Conservation (phyloP, 768 basidiomycete species). For the Botryobasidium botryosum region DNA sequence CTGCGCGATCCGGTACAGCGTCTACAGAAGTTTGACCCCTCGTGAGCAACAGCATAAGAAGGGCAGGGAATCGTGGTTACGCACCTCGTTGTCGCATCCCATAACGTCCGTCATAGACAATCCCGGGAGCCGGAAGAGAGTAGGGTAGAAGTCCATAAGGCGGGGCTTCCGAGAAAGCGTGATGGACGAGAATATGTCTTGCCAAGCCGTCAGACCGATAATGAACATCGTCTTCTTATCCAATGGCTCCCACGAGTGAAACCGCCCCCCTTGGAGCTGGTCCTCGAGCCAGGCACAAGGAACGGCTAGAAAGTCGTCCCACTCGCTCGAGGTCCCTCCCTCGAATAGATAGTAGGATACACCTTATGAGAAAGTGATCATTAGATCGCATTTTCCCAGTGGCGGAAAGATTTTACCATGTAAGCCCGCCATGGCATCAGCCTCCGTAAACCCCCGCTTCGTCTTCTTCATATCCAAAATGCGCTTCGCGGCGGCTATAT, state of each 20-base stretch:
- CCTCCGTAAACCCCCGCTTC: conserved; percentile 21
- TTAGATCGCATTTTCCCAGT: no score
- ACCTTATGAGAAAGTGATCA: no score
- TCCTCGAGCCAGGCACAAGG: conserved; percentile 38
- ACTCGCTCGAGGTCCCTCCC: conserved; percentile 46
- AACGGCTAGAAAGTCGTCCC: conserved; percentile 48
- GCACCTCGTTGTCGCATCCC: conserved; percentile 68
- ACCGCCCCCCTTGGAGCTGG: no score
- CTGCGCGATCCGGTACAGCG: conserved; percentile 57
- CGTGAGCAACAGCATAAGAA: no score
- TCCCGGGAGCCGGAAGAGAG: conserved; percentile 32
- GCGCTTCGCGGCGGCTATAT: conserved; percentile 1
- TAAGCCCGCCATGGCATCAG: conserved; percentile 64
- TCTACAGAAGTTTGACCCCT: neutral
- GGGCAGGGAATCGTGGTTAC: neutral
- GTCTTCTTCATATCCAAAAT: neutral
- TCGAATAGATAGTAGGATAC: conserved; percentile 65
- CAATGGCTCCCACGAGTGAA: conserved; percentile 20
- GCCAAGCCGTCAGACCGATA: conserved; percentile 74
- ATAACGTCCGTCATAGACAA: conserved; percentile 68
- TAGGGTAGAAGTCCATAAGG: conserved; percentile 38
- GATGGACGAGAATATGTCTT: conserved; percentile 35
- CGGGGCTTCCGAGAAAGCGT: conserved; percentile 31
- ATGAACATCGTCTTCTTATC: conserved; percentile 35
- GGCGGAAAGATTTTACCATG: no score